Percentiles rank a stretch among this genome's conserved stretches.
Conservation (phyloP, 148 eudicot genomes). For the Pharnaceum exiguum region DNA sequence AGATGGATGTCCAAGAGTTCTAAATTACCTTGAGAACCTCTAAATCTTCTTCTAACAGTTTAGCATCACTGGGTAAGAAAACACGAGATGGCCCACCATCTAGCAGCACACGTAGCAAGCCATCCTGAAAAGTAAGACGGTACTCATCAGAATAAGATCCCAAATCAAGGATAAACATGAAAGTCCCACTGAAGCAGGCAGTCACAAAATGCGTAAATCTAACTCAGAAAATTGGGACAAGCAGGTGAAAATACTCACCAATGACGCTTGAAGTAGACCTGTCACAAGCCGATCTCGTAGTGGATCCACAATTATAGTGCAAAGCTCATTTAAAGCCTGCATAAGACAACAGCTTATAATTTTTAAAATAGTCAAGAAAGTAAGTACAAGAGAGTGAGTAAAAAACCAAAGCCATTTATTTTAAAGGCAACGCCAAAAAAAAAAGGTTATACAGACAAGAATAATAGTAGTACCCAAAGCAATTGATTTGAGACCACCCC, state of each 20-base stretch:
- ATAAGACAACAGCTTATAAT: constrained; percentile 8
- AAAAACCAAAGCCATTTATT: no score
- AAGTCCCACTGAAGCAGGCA: background rate
- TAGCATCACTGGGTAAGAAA: constrained; percentile 69
- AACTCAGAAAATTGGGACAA: background rate
- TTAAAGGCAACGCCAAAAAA: no score
- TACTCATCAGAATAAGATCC: background rate
- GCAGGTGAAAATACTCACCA: constrained; percentile 40
- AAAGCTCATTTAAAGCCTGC: constrained; percentile 87
- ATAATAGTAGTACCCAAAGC: no score
- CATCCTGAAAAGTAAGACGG: constrained; percentile 55
- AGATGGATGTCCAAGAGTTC: background rate
- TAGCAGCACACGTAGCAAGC: constrained; percentile 76
- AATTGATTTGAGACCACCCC: no score
- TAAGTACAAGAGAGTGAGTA: no score
- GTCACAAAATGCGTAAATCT: background rate
- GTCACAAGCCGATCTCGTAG: constrained; percentile 94
- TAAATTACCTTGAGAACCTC: constrained; percentile 80
- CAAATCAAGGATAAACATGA: background rate
- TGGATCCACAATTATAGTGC: constrained; percentile 75
- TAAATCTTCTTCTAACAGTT: constrained; percentile 83
- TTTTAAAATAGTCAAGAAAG: background rate
- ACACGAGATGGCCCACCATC: constrained; percentile 97
- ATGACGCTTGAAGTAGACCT: constrained; percentile 92
- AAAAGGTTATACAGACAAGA: no score